These are phyloP conservation scores for Cordia subcordata DNA, from an alignment of 257 asterid genomes.

Conservation along the genomic window DNA sequence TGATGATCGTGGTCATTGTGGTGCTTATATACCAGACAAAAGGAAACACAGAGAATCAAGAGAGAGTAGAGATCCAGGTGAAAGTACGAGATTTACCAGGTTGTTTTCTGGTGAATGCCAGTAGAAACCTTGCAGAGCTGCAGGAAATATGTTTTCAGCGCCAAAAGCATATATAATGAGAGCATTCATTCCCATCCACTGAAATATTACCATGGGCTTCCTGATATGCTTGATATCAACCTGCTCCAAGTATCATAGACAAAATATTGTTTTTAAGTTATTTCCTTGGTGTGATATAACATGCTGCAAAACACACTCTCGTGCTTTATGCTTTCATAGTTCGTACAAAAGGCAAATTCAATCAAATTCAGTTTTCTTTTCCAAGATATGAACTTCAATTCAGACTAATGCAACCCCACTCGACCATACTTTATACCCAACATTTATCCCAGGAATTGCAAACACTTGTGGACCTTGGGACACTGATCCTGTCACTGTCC, in stretches of 20 bases:
- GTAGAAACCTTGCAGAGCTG: constrained; percentile 78
- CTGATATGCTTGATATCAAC: constrained; percentile 59
- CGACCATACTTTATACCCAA: too few relatives aligned
- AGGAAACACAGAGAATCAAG: not conserved
- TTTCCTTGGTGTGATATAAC: not conserved
- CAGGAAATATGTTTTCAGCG: constrained; percentile 85
- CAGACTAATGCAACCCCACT: too few relatives aligned
- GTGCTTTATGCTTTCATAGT: too few relatives aligned
- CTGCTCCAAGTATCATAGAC: constrained; percentile 32
- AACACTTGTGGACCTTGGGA: not conserved
- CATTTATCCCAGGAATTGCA: too few relatives aligned
- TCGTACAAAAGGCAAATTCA: too few relatives aligned
- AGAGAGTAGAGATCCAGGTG: not conserved
- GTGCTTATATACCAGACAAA: not conserved
- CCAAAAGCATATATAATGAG: constrained; percentile 78
- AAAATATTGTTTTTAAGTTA: not conserved
- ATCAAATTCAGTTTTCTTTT: too few relatives aligned
- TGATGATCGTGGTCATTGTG: too few relatives aligned
- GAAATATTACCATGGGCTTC: constrained; percentile 58
- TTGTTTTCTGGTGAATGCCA: constrained; percentile 79
- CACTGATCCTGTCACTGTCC: not conserved
- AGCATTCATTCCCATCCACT: constrained; percentile 99
- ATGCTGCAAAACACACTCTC: not conserved
- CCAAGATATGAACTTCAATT: too few relatives aligned
- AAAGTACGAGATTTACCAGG: constrained; percentile 47